Conservation (phyloP, 2,329 filamentous ascomycete genomes). For the Fusarium irregulare region DNA sequence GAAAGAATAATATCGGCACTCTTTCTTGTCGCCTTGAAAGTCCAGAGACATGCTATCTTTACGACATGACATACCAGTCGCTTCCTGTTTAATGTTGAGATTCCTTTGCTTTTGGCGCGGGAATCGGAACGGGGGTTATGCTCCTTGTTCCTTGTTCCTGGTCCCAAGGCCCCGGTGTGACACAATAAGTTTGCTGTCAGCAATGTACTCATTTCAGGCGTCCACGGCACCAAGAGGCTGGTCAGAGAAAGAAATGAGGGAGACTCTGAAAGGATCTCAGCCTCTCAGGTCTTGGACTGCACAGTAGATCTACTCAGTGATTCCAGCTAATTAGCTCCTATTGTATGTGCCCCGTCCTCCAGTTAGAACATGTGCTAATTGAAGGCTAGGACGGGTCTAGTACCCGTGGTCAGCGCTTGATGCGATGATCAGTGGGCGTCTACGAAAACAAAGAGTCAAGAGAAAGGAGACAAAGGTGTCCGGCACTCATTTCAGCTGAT, state of each 20-base stretch:
- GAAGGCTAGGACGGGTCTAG: conserved; percentile 28
- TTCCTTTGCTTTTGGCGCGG: conserved; percentile 34
- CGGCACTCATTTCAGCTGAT: conserved; percentile 31
- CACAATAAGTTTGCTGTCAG: conserved; percentile 27
- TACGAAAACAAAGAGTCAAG: conserved; percentile 13
- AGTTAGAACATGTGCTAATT: conserved; percentile 25
- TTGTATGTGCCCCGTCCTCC: conserved; percentile 5
- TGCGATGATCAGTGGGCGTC: conserved; percentile 32
- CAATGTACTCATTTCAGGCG: not conserved
- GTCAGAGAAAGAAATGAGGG: conserved; percentile 23
- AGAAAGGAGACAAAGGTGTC: conserved; percentile 8
- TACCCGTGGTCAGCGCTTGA: conserved; percentile 31
- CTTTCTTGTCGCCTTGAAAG: conserved; percentile 22
- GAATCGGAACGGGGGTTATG: conserved; percentile 26
- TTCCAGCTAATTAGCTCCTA: not conserved
- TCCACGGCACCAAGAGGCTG: conserved; percentile 5
- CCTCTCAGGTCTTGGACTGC: conserved; percentile 11
- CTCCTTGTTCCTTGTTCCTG: conserved; percentile 24
- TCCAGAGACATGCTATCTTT: conserved; percentile 22
- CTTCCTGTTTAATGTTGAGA: conserved; percentile 22
- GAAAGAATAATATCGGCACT: conserved; percentile 18
- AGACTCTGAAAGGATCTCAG: conserved; percentile 17
- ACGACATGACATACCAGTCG: conserved; percentile 6
- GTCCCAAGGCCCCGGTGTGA: conserved; percentile 17
- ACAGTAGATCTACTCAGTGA: not conserved